Base-by-base conservation (phyloP, 2,329 filamentous ascomycete species). In the Aspergillus proliferans region DNA sequence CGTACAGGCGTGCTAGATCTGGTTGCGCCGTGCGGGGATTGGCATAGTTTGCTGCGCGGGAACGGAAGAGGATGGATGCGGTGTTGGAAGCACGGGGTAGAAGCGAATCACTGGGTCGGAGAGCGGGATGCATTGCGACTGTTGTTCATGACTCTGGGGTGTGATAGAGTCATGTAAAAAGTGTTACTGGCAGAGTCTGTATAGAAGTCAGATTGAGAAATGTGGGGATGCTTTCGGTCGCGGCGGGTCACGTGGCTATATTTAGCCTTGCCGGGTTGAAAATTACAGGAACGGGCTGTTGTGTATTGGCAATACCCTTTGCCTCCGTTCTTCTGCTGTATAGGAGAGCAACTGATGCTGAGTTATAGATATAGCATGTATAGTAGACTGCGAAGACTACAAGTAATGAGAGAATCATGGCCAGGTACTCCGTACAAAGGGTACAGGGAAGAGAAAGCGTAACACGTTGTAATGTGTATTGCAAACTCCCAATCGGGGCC, bases 1-100 rank as follows among this genome's bases (percentile, higher is more conserved):
- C 79, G 71, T 85, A 86, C 45, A 70, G 65, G 61, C 81, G 77
- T 45, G 49, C 52, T 46, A 61, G 10, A 30, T 30, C 26, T 30
- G 10, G 49, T 45, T 55, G 55, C 34, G 48, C 47, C 39, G 53
- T 55, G 58, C 58, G 52, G 68, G 67, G 69, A 65, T 66, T 64
- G 50, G 62, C 62, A 49, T 12, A 22, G 10, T 15, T 21, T 19
- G 38, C 38, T 21, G 38, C 5, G 19, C 15, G 10, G 19, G 59
- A 65, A 52, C 68, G 67, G 57, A 62, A 51, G 28, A 56, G 56
- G 38, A 51, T 34, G 24, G 55, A 48, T 3, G 52, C 43, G 14
- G 52, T 49, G 26, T 51, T 30, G 6, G 54, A 48, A 7, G 49
- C 48, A 47, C 54, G 52, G 45, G 54, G 50, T 46, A 58, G 40